Evolutionary conservation across 2,329 filamentous ascomycete genomes (phyloP).

Genomic region (Geoglossum cookeanum): DNA sequence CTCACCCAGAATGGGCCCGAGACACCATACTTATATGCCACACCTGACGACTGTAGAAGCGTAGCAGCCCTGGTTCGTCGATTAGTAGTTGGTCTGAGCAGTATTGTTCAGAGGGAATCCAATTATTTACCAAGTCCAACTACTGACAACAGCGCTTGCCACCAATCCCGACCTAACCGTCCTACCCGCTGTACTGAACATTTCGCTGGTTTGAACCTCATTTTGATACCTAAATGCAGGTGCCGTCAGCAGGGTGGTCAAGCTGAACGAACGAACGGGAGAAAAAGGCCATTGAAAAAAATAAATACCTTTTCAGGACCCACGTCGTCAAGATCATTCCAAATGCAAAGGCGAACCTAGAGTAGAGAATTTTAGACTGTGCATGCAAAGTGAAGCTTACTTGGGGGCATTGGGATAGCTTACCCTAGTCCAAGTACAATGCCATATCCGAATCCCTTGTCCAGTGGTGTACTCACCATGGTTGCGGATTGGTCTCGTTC

Average conservation of each 20-base stretch:
- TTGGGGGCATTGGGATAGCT: neutral
- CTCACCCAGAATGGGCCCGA: constrained; percentile 39
- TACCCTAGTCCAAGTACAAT: neutral
- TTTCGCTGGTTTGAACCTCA: constrained; percentile 78
- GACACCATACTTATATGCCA: constrained; percentile 62
- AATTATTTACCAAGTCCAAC: constrained; percentile 50
- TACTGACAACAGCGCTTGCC: constrained; percentile 74
- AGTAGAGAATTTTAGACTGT: constrained; percentile 44
- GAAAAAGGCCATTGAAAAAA: constrained; percentile 2
- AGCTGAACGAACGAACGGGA: neutral
- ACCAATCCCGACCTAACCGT: constrained; percentile 81
- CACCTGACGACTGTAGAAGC: constrained; percentile 57
- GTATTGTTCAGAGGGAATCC: neutral
- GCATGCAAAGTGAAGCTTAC: constrained; percentile 27
- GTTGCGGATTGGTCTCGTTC: constrained; percentile 5
- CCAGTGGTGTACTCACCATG: constrained; percentile 11
- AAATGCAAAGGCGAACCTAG: constrained; percentile 56
- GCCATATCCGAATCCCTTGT: constrained; percentile 10
- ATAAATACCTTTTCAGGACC: constrained; percentile 37
- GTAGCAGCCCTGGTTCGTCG: constrained; percentile 46
- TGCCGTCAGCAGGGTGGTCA: neutral
- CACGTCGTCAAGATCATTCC: constrained; percentile 59
- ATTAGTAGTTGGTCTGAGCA: neutral
- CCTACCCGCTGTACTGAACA: constrained; percentile 76
- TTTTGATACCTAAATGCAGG: constrained; percentile 35